Conservation (phyloP, 2,329 filamentous ascomycete genomes). For the Cordyceps farinosa region DNA sequence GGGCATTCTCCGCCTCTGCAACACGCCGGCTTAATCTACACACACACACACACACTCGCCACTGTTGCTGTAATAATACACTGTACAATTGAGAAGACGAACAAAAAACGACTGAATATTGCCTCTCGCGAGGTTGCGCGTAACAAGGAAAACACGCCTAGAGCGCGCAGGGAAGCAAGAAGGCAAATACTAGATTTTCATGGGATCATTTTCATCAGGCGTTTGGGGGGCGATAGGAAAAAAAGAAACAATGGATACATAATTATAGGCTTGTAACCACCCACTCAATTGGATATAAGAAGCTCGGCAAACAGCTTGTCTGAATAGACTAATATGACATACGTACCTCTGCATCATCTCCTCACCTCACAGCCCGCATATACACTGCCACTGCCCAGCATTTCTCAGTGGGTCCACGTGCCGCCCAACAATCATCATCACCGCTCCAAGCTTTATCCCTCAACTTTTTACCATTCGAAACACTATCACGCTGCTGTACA, state of each 20-base stretch:
- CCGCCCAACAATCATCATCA: slow-evolving; percentile 5
- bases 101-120: not conserved
- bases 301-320: not conserved
- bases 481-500: not conserved
- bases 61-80: slow-evolving; percentile 7
- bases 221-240: not conserved
- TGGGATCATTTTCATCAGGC: slow-evolving; percentile 7
- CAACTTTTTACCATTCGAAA: not conserved
- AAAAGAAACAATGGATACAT: not conserved
- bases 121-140: not conserved
- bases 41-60: not conserved
- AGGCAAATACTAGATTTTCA: not conserved
- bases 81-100: not conserved
- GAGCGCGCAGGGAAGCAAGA: not conserved
- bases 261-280: not conserved
- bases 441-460: not conserved
- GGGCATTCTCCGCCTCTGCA: slow-evolving; percentile 49
- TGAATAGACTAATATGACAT: not conserved
- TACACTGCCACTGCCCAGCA: slow-evolving; percentile 16
- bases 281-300: slow-evolving; percentile 11
- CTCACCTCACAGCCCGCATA: not conserved
- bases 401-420: not conserved
- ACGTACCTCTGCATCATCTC: not conserved
- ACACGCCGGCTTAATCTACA: slow-evolving; percentile 32
- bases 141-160: not conserved